Evolutionary conservation across 306 rosid genomes (phyloP), one percentile per base, ranked within the genome.

Genomic region (Prunus mongolica): DNA sequence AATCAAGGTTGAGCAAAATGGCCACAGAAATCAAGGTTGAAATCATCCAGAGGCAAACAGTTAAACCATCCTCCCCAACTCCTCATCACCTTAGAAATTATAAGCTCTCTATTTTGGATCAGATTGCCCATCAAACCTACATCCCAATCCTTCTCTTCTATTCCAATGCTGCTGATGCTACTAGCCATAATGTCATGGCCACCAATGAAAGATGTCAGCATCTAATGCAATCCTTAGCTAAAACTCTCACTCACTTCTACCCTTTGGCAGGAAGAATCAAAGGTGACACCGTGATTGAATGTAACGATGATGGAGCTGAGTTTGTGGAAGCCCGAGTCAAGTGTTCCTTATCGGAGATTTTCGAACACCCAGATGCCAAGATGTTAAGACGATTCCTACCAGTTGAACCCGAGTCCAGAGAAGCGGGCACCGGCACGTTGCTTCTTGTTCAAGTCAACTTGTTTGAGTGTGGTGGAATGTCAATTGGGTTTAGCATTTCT

Each of bases 201-300:
- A 18, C 10, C 30, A 9, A 2, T 2, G 73, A 72, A 30, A 65
- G 38, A 58, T 47, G 74, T n/a, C 38, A 71, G 32, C 65, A 65
- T n/a, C 86, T 91, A 0, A 84, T 79, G 56, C 32, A 79, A 45
- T 89, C 92, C 0, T 41, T 89, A 20, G 74, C 92, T 1, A 32
- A 87, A 46, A 78, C 88, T 47, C 74, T 91, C 25, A 76, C 87
- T 49, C 77, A 22, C 0, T 81, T 82, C 71, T 87, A 82, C 75
- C 89, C 91, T 1, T 75, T 83, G 0, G 88, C 91, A 19, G 92
- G 93, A 22, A 77, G 66, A n/a, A 30, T 82, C 13, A 83, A 64
- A 82, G 81, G 77, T n/a, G 81, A 76, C 6, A 0, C 44, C 0
- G 14, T 47, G 73, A 78, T 87, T 55, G 78, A 85, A 8, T 86